Base-by-base conservation (phyloP, 1,284 basidiomycete genomes). In the Calocybe gambosa region DNA sequence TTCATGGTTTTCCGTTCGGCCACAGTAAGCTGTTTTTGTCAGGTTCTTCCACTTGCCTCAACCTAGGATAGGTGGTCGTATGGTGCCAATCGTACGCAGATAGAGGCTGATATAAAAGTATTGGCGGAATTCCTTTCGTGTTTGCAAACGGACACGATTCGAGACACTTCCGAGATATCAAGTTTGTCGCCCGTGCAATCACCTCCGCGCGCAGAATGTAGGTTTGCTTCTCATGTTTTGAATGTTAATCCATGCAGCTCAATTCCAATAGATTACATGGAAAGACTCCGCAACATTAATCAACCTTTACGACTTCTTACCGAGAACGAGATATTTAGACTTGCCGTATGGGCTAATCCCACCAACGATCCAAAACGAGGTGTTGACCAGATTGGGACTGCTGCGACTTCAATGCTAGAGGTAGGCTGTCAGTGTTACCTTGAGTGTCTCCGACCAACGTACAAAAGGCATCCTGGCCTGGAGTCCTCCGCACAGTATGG, bases 261-360 rank as follows among this genome's bases (percentile, higher is more conserved):
- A 54, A 42, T 49, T 34, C 44, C 16, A 19, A 38, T 62, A 80
- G 87, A 82, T 44, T 85, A 84, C 58, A 62, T 68, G 4, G 62
- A 68, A 8, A 71, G 74, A 45, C 75, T 90, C 39, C 76, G 75
- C 39, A 81, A 75, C 43, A 69, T 86, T 4, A 85, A 86, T 43
- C 73, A 79, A 16, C 82, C 93, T 1, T 69, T 98, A 20, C 78
- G 85, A 40, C 68, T 95, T 3, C 73, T 99, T 10, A 80, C 94
- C 9, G 92, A 96, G 63, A 94, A 90, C 60, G 96, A 99, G 62
- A 82, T 95, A 36, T 82, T 77, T 57, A 78, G 93, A 10, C 67
- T 99, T 39, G 77, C 73, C 2, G 93, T 99, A 1, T 99, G 96
- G 96, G 74, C 75, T 40, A 98, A 99, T 63, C 91, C 93, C 0